Conservation (phyloP, 176 grass and related monocot genomes). For the Carex parvula region DNA sequence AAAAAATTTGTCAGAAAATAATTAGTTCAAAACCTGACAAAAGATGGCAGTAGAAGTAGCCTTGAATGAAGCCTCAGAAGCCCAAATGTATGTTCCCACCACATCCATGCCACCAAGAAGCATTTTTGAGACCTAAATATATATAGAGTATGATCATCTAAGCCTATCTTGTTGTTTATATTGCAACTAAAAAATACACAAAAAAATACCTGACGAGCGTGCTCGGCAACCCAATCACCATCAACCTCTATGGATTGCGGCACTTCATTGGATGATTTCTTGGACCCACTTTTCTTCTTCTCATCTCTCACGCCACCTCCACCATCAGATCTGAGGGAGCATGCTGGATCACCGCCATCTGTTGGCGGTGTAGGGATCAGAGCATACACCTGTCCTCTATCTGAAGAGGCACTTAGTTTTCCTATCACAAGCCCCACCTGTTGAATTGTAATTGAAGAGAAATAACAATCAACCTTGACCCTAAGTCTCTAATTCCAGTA, state of each 20-base stretch:
- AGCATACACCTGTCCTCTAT: slow-evolving; percentile 71
- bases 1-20: background rate
- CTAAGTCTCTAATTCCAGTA: background rate
- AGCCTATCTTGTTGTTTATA: background rate
- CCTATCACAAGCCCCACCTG: slow-evolving; percentile 84
- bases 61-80: slow-evolving; percentile 77
- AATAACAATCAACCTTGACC: background rate
- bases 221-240: slow-evolving; percentile 86
- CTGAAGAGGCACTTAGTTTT: slow-evolving; percentile 63
- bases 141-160: background rate
- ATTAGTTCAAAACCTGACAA: slow-evolving; percentile 45
- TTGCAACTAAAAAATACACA: background rate
- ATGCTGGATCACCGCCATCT: slow-evolving; percentile 51
- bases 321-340: slow-evolving; percentile 50
- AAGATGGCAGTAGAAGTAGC: slow-evolving; percentile 57
- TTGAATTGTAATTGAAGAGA: background rate
- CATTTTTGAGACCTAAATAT: slow-evolving; percentile 68
- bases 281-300: slow-evolving; percentile 37
- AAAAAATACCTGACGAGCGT: slow-evolving; percentile 70
- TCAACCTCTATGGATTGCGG: slow-evolving; percentile 47
- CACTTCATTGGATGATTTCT: slow-evolving; percentile 36
- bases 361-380: slow-evolving; percentile 83
- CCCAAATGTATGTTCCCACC: slow-evolving; percentile 77
- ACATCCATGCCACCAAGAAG: slow-evolving; percentile 83
- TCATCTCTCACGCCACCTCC: slow-evolving; percentile 18